Percentiles rank a stretch among this genome's conserved stretches.
These are phyloP conservation scores for Pseudopithomyces maydicus DNA, from an alignment of 2,329 filamentous ascomycete species.

Conservation along the genomic window DNA sequence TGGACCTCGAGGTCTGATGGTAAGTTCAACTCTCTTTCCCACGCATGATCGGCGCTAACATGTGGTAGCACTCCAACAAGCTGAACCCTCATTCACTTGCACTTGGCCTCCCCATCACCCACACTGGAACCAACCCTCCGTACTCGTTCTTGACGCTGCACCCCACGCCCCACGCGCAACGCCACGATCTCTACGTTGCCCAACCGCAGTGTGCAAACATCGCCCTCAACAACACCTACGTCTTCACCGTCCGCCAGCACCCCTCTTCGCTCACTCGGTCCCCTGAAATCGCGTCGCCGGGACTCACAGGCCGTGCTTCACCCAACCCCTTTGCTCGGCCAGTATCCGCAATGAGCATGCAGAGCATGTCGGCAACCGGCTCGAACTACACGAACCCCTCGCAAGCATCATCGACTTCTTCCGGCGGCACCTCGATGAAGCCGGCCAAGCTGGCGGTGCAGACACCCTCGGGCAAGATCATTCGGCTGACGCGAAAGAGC, in stretches of 20 bases:
- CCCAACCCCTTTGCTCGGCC: conserved; percentile 61
- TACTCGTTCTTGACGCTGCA: conserved; percentile 94
- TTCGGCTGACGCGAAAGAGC: conserved; percentile 82
- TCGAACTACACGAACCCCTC: conserved; percentile 62
- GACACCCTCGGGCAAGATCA: conserved; percentile 90
- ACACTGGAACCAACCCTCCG: conserved; percentile 88
- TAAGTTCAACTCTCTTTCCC: conserved; percentile 26
- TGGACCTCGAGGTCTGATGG: conserved; percentile 90
- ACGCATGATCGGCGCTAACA: conserved; percentile 18
- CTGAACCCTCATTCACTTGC: conserved; percentile 93
- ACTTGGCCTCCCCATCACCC: conserved; percentile 85
- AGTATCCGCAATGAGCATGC: conserved; percentile 65
- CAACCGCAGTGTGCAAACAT: conserved; percentile 91
- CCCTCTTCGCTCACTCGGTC: conserved; percentile 63
- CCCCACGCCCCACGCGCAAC: conserved; percentile 95
- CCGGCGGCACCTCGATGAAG: conserved; percentile 68
- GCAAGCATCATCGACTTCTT: conserved; percentile 60
- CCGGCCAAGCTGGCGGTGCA: conserved; percentile 96
- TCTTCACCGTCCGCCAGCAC: conserved; percentile 94
- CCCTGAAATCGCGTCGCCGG: conserved; percentile 40
- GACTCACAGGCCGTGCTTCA: conserved; percentile 51
- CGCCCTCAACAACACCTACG: conserved; percentile 95
- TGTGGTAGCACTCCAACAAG: conserved; percentile 78
- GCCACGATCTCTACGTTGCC: conserved; percentile 94
- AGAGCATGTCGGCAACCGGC: conserved; percentile 58